Evolutionary conservation across 2,329 filamentous ascomycete species (phyloP), one percentile per base, ranked within the genome.

Genomic region (Paraphaeosphaeria sporulosa): DNA sequence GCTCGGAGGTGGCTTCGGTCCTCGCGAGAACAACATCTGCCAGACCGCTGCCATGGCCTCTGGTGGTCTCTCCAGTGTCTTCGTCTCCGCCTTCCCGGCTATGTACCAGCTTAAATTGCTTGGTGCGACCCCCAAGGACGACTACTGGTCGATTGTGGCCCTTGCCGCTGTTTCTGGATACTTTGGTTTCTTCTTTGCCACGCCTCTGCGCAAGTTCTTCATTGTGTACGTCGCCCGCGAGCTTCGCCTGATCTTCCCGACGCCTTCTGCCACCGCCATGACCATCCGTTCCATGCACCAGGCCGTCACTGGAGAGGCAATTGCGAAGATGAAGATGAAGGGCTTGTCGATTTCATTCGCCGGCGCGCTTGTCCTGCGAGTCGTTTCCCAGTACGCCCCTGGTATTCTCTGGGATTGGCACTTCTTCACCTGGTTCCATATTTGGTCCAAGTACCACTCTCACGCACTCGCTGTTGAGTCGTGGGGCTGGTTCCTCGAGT

Each of bases 201-300:
- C 86, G 0, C 86, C 87, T 8, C 81, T 89, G 21, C 85, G 88
- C 59, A 89, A 88, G 70, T 90, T 90, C 79, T 90, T 89, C 79
- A 85, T 90, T 73, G 85, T 90, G 72, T 86, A 88, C 60, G 85
- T 89, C 13, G 86, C 86, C 3, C 81, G 86, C 10, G 86, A 89
- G 74, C 76, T 88, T 34, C 83, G 82, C 58, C 80, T 89, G 47
- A 81, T 88, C 58, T 89, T 88, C 75, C 86, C 86, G 1, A 84
- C 85, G 0, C 78, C 86, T 0, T 86, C 86, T 27, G 87, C 87
- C 2, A 87, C 86, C 0, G 86, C 86, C 27, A 81, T 88, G 76
- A 86, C 86, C 1, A 89, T 89, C 59, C 83, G 86, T 8, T 84
- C 82, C n/a, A 88, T 89, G 86, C 87, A 89, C 70, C 80, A 84